Evolutionary conservation across 495 filamentous ascomycete species (phyloP).

Genomic region (Baudoinia panamericana): DNA sequence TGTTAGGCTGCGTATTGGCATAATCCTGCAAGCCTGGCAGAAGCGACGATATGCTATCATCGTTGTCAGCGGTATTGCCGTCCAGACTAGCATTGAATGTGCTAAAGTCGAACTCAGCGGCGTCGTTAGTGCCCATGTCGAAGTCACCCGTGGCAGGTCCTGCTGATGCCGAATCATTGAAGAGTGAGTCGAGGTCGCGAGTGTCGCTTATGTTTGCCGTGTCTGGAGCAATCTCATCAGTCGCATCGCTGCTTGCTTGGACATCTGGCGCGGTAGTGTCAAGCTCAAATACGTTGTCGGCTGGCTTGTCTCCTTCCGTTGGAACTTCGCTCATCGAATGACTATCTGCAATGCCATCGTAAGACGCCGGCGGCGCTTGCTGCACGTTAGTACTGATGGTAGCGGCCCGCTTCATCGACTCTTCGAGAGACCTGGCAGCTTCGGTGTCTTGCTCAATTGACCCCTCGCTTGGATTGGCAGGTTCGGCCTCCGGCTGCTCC

Average conservation of each 20-base stretch:
- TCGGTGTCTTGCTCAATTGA: too few relatives aligned
- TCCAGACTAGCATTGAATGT: conserved; percentile 7
- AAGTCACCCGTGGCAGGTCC: not conserved
- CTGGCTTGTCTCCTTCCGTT: not conserved
- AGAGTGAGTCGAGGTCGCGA: conserved; percentile 18
- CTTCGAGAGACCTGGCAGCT: too few relatives aligned
- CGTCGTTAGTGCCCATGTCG: not conserved
- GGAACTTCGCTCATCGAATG: not conserved
- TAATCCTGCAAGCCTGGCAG: conserved; percentile 18
- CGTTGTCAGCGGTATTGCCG: not conserved
- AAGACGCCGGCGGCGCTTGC: too few relatives aligned
- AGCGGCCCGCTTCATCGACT: too few relatives aligned
- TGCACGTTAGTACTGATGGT: too few relatives aligned
- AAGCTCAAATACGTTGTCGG: not conserved
- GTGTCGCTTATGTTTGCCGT: conserved; percentile 5
- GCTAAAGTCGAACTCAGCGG: conserved; percentile 12
- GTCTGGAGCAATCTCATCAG: conserved; percentile 8
- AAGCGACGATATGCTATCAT: conserved; percentile 8
- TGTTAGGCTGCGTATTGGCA: conserved; percentile 9
- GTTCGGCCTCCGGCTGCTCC: too few relatives aligned
- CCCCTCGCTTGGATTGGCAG: too few relatives aligned
- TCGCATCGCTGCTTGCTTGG: not conserved
- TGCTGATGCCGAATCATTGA: conserved; percentile 13
- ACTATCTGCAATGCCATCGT: too few relatives aligned
- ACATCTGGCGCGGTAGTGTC: not conserved